A percentile compares a stretch with the other conserved stretches of the same genome.
Evolutionary conservation across 2,329 filamentous ascomycete genomes (phyloP).

Genomic region (Pezicula carpinea): DNA sequence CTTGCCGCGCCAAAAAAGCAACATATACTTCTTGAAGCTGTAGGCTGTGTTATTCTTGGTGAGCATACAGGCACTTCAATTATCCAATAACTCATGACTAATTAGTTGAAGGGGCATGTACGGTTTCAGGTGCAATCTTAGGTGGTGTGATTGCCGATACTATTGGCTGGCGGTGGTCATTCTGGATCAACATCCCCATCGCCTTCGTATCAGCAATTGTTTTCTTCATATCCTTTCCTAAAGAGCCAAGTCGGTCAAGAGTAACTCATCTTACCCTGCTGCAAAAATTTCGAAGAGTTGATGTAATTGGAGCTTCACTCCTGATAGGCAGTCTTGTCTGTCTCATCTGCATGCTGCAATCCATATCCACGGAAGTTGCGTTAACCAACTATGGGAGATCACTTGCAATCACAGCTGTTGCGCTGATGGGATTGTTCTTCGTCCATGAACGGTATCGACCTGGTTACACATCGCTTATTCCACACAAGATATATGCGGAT

Average conservation of each 20-base stretch:
- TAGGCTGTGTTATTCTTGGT: slow-evolving; percentile 3
- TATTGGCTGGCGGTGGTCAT: too few species aligned
- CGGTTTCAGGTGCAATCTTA: neutral
- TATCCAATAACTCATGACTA: too few species aligned
- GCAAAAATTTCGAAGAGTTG: slow-evolving; percentile 5
- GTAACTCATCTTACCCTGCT: neutral
- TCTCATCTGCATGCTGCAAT: neutral
- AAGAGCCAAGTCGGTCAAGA: neutral
- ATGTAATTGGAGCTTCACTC: slow-evolving; percentile 4
- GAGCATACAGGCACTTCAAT: neutral
- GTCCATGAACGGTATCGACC: slow-evolving; percentile 4
- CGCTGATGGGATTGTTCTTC: neutral
- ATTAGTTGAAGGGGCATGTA: too few species aligned
- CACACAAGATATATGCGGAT: neutral
- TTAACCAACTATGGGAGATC: neutral
- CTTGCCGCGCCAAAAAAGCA: slow-evolving; percentile 1
- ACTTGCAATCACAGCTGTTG: neutral
- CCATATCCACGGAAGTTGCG: neutral
- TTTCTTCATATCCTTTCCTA: neutral
- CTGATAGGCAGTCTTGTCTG: slow-evolving; percentile 3
- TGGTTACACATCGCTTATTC: neutral
- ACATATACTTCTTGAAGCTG: slow-evolving; percentile 5
- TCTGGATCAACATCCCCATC: too few species aligned
- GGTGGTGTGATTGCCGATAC: neutral
- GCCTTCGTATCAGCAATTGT: neutral